These are phyloP conservation scores for Skeletonema marinoi DNA, from an alignment of 108 stramenopile species.

Conservation along the genomic window DNA sequence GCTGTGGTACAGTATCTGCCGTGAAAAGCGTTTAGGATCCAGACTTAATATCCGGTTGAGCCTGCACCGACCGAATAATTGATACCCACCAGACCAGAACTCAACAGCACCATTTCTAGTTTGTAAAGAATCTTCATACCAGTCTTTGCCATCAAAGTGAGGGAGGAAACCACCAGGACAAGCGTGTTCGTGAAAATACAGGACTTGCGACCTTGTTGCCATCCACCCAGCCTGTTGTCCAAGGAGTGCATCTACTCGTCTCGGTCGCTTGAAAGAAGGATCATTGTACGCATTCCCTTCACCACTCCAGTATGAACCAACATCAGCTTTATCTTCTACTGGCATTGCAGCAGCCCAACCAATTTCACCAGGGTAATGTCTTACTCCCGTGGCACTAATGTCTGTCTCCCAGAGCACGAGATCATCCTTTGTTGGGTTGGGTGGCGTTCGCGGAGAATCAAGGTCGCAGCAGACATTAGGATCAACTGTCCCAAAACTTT, in stretches of 20 bases:
- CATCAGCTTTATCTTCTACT: conserved; percentile 41
- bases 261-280: conserved; percentile 38
- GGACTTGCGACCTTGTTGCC: conserved; percentile 69
- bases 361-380: conserved; percentile 52
- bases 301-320: conserved; percentile 77
- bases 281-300: conserved; percentile 38
- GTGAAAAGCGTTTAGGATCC: conserved; percentile 74
- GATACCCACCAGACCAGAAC: conserved; percentile 64
- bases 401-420: conserved; percentile 78
- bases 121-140: conserved; percentile 66
- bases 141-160: conserved; percentile 60
- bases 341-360: conserved; percentile 54
- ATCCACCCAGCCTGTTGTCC: conserved; percentile 84
- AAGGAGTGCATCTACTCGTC: conserved; percentile 49
- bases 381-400: conserved; percentile 60
- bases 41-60: conserved; percentile 78
- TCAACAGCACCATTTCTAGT: conserved; percentile 62
- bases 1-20: conserved; percentile 76
- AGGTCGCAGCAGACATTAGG: conserved; percentile 67
- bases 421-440: conserved; percentile 55
- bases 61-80: conserved; percentile 73
- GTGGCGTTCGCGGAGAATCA: conserved; percentile 34
- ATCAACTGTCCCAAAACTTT: conserved; percentile 46
- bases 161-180: conserved; percentile 75
- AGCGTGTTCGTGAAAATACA: conserved; percentile 59